Base-by-base conservation (phyloP, 164 flowering plant species). In the Stephania cephalantha region DNA sequence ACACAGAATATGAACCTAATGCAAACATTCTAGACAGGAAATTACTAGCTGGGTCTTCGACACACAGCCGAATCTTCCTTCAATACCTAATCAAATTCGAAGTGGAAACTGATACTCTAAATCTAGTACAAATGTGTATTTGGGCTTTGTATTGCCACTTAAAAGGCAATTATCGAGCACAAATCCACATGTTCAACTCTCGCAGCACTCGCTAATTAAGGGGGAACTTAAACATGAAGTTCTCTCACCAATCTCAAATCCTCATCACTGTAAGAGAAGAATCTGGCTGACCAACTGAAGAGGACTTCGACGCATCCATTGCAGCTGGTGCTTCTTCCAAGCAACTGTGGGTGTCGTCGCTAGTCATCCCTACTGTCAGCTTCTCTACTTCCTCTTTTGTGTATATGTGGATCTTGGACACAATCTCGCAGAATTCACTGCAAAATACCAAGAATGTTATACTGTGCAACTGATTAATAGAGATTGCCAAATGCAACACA, bases 341-440 rank as follows among this genome's bases (percentile, higher is more conserved):
- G 77, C 94, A 89, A 80, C 97, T 93, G 58, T 90, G 91, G 65
- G 89, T 88, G 78, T 93, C 95, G 18, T 93, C 95, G 42, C 87
- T 87, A 76, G 72, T 80, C 79, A 84, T 76, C 29, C 91, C 95
- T 3, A 71, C 68, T 0, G 84, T 87, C 90, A 89, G 82, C 85
- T 89, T 91, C 86, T 89, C 91, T 78, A 90, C 95, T 82, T 94
- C 94, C 75, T 89, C 97, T 74, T 83, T 82, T 25, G 95, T 90
- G 77, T 88, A 85, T 69, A 92, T 87, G 63, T 87, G 91, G 71
- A 92, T 91, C 87, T 94, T 92, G 58, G 87, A 80, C 22, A 86
- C 98, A 72, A 87, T 85, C 31, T 85, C 75, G 66, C 96, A 91
- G 79, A 93, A 93, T 67, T 91, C 98, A 75, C 98, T 93, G 88